These are phyloP conservation scores for Kuraishia ogatae DNA, from an alignment of 805 yeast species.

Conservation along the genomic window DNA sequence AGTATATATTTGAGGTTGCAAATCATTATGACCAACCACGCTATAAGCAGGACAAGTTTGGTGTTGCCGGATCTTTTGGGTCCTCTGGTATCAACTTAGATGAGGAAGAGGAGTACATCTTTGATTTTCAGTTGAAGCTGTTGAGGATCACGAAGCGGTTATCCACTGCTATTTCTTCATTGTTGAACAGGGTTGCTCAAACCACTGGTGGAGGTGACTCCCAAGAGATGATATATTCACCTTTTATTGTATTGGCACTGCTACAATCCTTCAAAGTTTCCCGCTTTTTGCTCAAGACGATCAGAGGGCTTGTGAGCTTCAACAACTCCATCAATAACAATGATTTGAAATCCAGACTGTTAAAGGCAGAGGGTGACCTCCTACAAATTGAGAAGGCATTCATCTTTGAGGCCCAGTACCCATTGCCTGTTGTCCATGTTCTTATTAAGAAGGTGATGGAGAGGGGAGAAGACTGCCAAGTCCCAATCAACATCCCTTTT, in stretches of 20 bases:
- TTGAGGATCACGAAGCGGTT: not conserved
- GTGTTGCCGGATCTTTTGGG: not conserved
- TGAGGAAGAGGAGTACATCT: constrained; percentile 3
- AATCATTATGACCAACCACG: not conserved
- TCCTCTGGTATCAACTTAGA: not conserved
- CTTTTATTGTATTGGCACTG: not conserved
- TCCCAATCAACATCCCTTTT: not conserved
- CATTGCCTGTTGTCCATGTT: not conserved
- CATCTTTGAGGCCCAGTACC: not conserved
- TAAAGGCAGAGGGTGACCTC: constrained; percentile 2
- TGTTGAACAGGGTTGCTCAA: constrained; percentile 1
- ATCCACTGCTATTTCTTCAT: not conserved
- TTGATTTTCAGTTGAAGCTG: constrained; percentile 1
- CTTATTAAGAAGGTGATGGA: not conserved
- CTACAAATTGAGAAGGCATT: not conserved
- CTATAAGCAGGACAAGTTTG: not conserved
- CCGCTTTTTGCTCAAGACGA: not conserved
- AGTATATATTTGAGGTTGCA: not conserved
- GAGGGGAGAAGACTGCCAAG: not conserved
- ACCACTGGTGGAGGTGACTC: not conserved
- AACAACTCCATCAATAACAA: not conserved
- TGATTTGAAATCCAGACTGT: constrained; percentile 1
- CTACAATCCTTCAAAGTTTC: not conserved
- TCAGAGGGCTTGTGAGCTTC: not conserved
- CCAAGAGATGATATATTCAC: not conserved